Evolutionary conservation across 306 rosid genomes (phyloP), one percentile per base, ranked within the genome.

Genomic region (Sicyos edulis): DNA sequence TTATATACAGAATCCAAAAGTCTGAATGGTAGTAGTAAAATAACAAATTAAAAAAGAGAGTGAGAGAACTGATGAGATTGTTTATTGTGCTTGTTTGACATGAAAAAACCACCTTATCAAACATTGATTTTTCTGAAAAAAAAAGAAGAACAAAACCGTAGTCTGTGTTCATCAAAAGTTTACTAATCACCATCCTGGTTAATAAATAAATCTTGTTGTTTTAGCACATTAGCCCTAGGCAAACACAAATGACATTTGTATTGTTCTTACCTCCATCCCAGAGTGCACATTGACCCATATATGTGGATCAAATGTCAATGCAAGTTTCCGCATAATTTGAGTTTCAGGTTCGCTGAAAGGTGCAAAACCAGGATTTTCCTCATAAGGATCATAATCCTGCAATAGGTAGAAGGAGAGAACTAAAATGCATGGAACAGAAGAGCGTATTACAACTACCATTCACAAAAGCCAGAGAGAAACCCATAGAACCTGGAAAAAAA

Each of bases 261-360:
- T 66, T 45, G 40, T 22, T 73, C 67, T 75, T 76, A 87, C 99
- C 92, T 95, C 95, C 99, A 95, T 95, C 76, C 99, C 99, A 26
- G 99, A 95, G 88, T 95, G 99, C 78, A 95, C 89, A 70, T 95
- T 95, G 78, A 91, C 62, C 99, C 99, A 95, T 75, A 95, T 52
- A 79, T 95, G 97, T 17, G 99, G 99, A 75, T 95, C 85, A 85
- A 95, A 95, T 68, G 95, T 86, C 68, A 89, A 13, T 17, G 95
- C 97, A 76, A 95, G 88, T 75, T 87, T 91, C 82, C 97, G 86
- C 90, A 95, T 89, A 26, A 91, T 85, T 82, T 91, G 97, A 78
- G 92, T 83, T 90, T 95, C 99, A 34, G 99, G 99, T 88, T 95
- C 99, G 11, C 99, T 95, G 71, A 95, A 95, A 71, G 99, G 95